Evolutionary conservation across 805 yeast species (phyloP).

Genomic region (Maudiozyma saulgeensis): DNA sequence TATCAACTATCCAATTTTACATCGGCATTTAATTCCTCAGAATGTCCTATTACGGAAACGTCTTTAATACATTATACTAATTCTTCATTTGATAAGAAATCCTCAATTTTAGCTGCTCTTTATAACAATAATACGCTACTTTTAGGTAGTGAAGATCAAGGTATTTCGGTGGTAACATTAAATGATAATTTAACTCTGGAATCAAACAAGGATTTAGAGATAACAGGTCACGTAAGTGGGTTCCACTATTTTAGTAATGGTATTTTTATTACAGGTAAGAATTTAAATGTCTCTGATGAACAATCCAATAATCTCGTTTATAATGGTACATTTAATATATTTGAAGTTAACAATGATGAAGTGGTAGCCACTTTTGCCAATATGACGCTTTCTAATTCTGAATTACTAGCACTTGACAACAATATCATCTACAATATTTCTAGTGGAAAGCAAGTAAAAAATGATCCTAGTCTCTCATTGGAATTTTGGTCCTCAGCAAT

Average conservation of each 20-base stretch:
- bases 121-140: constrained; percentile 37
- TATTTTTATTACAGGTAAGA: constrained; percentile 27
- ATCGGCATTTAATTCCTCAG: constrained; percentile 19
- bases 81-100: constrained; percentile 19
- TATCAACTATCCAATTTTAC: constrained; percentile 65
- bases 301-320: constrained; percentile 10
- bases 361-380: constrained; percentile 10
- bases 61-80: constrained; percentile 35
- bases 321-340: constrained; percentile 16
- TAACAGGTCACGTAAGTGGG: constrained; percentile 16
- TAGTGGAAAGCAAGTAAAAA: constrained; percentile 11
- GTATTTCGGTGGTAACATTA: constrained; percentile 30
- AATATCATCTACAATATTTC: constrained; percentile 24
- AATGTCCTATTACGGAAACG: constrained; percentile 38
- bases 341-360: constrained; percentile 6
- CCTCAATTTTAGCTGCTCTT: constrained; percentile 20
- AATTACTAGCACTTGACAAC: constrained; percentile 20
- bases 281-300: constrained; percentile 8
- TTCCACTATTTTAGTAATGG: constrained; percentile 22
- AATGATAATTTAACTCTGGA: constrained; percentile 14
- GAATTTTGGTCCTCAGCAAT: constrained; percentile 19
- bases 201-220: constrained; percentile 5
- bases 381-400: constrained; percentile 13
- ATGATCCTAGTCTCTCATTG: constrained; percentile 18
- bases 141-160: constrained; percentile 39